Percentiles rank a stretch among this genome's conserved stretches.
phyloP scores from a whole-genome alignment of 2,329 filamentous ascomycete species.

The Sarocladium strictum region DNA sequence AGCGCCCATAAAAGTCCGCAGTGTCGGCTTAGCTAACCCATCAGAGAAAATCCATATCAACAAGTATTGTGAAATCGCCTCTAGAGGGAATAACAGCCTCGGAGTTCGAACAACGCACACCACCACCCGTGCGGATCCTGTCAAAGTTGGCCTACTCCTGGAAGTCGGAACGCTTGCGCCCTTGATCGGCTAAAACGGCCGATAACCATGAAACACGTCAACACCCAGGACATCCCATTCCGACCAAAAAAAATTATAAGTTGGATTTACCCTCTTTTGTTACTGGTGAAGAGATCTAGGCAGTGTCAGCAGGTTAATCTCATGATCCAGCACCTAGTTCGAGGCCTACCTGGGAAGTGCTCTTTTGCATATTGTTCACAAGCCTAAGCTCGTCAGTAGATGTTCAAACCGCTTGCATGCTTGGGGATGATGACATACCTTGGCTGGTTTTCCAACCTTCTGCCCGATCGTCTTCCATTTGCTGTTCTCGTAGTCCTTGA shows the following conservation, averaged over 20 bases:
- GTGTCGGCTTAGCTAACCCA: too few relatives aligned
- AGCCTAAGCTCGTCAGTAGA: slow-evolving; percentile 23
- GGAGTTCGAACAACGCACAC: not conserved
- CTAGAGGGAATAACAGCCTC: too few relatives aligned
- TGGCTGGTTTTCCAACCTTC: slow-evolving; percentile 96
- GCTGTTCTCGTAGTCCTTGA: slow-evolving; percentile 97
- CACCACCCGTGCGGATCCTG: too few relatives aligned
- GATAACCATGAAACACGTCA: too few relatives aligned
- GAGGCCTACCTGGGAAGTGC: slow-evolving; percentile 27
- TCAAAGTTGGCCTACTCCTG: not conserved
- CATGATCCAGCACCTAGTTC: not conserved
- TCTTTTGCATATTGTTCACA: slow-evolving; percentile 46
- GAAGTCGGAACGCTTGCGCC: not conserved
- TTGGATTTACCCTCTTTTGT: not conserved
- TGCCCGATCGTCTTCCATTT: slow-evolving; percentile 98
- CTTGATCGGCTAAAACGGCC: not conserved
- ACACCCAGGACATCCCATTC: too few relatives aligned
- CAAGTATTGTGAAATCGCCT: too few relatives aligned
- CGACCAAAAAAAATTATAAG: too few relatives aligned
- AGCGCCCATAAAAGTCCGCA: not conserved
- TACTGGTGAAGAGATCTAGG: slow-evolving; percentile 1
- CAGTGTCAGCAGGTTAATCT: not conserved
- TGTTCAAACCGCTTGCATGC: slow-evolving; percentile 7
- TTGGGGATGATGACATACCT: slow-evolving; percentile 36
- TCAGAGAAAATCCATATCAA: too few relatives aligned